phyloP scores from a whole-genome alignment of 2,329 filamentous ascomycete species.

The Chaetomium sp. region DNA sequence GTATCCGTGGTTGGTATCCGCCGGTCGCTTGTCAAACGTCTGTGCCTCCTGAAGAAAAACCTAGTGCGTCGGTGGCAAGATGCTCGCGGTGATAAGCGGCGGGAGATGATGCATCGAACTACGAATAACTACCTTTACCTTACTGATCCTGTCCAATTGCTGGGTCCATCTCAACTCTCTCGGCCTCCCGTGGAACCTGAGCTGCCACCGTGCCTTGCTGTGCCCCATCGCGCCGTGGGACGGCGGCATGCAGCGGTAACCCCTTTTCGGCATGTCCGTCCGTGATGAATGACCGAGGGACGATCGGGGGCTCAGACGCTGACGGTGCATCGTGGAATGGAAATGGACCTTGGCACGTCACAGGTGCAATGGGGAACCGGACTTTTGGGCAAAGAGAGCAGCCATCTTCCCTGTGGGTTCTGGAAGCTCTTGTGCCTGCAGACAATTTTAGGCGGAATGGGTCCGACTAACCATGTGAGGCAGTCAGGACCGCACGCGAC shows the following conservation, averaged over 20 bases:
- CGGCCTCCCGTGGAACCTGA: not conserved
- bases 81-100: not conserved
- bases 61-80: conserved; percentile 4
- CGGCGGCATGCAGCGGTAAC: not conserved
- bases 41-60: not conserved
- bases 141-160: not conserved
- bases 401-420: conserved; percentile 1
- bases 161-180: not conserved
- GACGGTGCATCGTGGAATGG: not conserved
- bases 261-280: not conserved
- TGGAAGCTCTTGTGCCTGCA: not conserved
- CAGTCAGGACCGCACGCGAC: not conserved
- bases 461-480: not conserved
- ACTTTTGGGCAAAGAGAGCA: not conserved
- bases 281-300: not conserved
- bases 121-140: not conserved
- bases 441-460: conserved; percentile 1
- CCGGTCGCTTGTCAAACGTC: not conserved
- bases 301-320: not conserved
- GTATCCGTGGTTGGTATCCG: not conserved
- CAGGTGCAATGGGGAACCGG: not conserved
- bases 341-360: conserved; percentile 3
- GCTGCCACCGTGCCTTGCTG: not conserved
- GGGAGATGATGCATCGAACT: not conserved
- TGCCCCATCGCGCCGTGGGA: not conserved